A percentile compares a stretch with the other conserved stretches of the same genome.
Conservation (phyloP, 2,329 filamentous ascomycete species). For the Verruconis gallopava region DNA sequence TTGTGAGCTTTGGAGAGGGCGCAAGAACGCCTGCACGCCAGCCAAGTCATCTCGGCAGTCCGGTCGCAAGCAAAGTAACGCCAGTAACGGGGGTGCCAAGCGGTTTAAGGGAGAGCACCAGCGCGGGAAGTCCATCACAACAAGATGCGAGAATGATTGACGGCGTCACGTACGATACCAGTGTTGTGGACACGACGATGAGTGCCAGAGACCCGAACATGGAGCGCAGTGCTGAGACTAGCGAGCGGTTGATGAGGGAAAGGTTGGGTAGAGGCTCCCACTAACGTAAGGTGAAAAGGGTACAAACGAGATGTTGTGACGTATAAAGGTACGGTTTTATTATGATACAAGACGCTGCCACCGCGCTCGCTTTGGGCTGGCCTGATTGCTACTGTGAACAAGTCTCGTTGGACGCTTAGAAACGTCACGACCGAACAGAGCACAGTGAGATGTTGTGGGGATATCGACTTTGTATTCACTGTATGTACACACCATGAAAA, state of each 20-base stretch:
- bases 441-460: no score
- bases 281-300: no score
- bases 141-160: conserved; percentile 32
- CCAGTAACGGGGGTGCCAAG: conserved; percentile 14
- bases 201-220: conserved; percentile 5
- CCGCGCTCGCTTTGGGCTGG: no score
- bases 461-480: no score
- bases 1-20: conserved; percentile 88
- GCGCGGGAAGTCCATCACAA: conserved; percentile 19
- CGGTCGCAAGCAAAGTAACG: conserved; percentile 44
- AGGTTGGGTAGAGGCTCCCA: conserved; percentile 3
- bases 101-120: conserved; percentile 21
- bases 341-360: no score
- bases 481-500: no score
- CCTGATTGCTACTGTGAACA: no score
- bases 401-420: no score
- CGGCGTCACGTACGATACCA: conserved; percentile 32
- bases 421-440: no score
- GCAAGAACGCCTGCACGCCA: conserved; percentile 44
- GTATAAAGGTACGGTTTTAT: no score
- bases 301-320: no score
- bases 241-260: conserved; percentile 9
- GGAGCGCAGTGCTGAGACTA: conserved; percentile 8
- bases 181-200: conserved; percentile 27
- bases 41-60: conserved; percentile 62